Conservation (phyloP, 768 basidiomycete genomes). For the Holtermannia corniformis region DNA sequence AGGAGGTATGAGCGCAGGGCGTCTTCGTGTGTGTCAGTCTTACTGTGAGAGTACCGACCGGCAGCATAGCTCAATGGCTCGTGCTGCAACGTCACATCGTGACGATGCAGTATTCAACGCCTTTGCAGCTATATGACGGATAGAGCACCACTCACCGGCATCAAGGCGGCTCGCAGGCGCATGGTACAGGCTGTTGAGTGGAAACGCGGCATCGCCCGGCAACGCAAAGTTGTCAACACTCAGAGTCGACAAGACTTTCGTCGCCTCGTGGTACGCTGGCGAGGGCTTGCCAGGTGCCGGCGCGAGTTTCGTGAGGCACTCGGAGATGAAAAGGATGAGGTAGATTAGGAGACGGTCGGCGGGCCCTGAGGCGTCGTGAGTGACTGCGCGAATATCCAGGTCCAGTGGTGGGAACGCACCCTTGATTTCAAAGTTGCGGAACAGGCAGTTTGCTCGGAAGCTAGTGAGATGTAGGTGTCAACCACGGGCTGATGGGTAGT, state of each 20-base stretch:
- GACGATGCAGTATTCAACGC: too few relatives aligned
- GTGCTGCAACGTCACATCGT: not conserved
- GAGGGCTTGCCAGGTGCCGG: constrained; percentile 47
- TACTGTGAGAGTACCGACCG: too few relatives aligned
- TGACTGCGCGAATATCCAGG: not conserved
- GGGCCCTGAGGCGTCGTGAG: constrained; percentile 46
- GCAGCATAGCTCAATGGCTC: constrained; percentile 2
- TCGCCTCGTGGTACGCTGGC: constrained; percentile 57
- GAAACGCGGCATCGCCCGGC: constrained; percentile 92
- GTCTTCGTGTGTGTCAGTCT: constrained; percentile 54
- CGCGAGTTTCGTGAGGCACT: constrained; percentile 87
- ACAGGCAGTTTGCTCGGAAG: constrained; percentile 97
- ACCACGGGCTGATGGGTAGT: not conserved
- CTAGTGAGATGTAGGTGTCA: constrained; percentile 10
- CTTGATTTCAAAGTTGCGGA: constrained; percentile 99
- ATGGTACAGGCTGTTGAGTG: constrained; percentile 84
- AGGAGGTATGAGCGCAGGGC: constrained; percentile 81
- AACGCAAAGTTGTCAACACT: constrained; percentile 88
- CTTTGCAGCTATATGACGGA: too few relatives aligned
- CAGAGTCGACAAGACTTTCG: constrained; percentile 78
- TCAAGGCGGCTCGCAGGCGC: constrained; percentile 65
- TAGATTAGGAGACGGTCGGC: constrained; percentile 93
- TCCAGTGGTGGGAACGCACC: constrained; percentile 36
- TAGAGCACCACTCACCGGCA: constrained; percentile 52
- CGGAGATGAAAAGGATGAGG: constrained; percentile 93